Conservation (phyloP, 192 early-diverging fungal species). For the Coemansia erecta region DNA sequence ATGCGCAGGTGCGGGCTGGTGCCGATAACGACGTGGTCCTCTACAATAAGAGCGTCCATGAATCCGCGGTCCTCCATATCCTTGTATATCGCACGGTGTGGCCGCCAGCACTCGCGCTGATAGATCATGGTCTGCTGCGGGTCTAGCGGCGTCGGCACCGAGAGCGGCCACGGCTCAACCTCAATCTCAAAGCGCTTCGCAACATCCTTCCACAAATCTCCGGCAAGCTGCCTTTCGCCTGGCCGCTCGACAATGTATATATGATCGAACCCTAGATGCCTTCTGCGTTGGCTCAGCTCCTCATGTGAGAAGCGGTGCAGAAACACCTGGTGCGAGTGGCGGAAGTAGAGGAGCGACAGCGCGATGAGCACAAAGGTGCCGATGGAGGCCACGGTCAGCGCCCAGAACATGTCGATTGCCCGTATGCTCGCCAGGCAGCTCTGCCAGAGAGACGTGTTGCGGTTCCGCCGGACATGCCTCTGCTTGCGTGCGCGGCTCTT, state of each 20-base stretch:
- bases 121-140: conserved; percentile 25
- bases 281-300: conserved; percentile 21
- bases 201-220: conserved; percentile 20
- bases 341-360: conserved; percentile 38
- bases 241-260: conserved; percentile 44
- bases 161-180: conserved; percentile 38
- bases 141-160: conserved; percentile 29
- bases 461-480: neutral
- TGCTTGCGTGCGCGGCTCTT: conserved; percentile 49
- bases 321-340: conserved; percentile 38
- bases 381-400: conserved; percentile 28
- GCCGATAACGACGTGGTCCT: conserved; percentile 47
- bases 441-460: conserved; percentile 19
- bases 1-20: conserved; percentile 37
- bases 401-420: conserved; percentile 49
- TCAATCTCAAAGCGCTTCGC: conserved; percentile 25
- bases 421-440: conserved; percentile 12
- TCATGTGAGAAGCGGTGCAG: conserved; percentile 47
- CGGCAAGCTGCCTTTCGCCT: conserved; percentile 3
- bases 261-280: conserved; percentile 36
- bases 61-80: conserved; percentile 34
- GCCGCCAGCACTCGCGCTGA: conserved; percentile 53
- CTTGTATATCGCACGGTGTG: conserved; percentile 40
- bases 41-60: conserved; percentile 48
- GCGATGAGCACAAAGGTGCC: conserved; percentile 45